Percentiles rank a stretch among this genome's conserved stretches.
Conservation (phyloP, 2,329 filamentous ascomycete species). For the Apiospora arundinis region DNA sequence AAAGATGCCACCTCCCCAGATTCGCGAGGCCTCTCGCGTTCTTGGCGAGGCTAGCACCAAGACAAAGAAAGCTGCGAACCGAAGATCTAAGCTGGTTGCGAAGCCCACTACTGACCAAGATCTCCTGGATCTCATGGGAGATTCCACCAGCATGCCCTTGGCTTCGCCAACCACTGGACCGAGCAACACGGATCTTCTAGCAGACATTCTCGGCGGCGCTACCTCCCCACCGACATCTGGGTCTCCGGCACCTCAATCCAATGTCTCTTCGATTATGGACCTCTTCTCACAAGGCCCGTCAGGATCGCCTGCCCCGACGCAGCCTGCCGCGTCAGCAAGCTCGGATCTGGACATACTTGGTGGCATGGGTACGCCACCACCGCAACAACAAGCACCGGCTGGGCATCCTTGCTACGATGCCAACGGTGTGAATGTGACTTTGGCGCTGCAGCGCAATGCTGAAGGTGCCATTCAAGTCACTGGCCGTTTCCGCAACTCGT, state of each 20-base stretch:
- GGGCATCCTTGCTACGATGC: conserved; percentile 82
- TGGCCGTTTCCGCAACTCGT: conserved; percentile 83
- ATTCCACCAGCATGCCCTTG: conserved; percentile 66
- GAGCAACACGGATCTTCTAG: conserved; percentile 85
- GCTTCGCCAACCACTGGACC: conserved; percentile 59
- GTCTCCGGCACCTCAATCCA: conserved; percentile 61
- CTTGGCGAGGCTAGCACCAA: conserved; percentile 80
- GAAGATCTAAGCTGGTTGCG: conserved; percentile 72
- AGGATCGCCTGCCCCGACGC: conserved; percentile 46
- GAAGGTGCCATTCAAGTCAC: conserved; percentile 81
- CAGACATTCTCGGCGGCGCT: conserved; percentile 85
- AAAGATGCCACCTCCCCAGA: conserved; percentile 97
- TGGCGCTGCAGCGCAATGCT: conserved; percentile 83
- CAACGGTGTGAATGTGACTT: conserved; percentile 80
- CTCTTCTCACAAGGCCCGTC: conserved; percentile 68
- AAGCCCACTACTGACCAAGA: conserved; percentile 87
- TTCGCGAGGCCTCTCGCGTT: conserved; percentile 92
- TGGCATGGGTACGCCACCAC: conserved; percentile 54
- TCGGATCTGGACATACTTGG: conserved; percentile 58
- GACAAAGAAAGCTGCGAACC: conserved; percentile 71
- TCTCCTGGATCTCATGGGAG: conserved; percentile 91
- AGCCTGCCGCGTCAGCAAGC: conserved; percentile 54
- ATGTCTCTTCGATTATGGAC: conserved; percentile 84
- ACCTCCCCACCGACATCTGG: conserved; percentile 53
- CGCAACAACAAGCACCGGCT: conserved; percentile 50